phyloP scores from a whole-genome alignment of 345 rosid genomes.

The Zanthoxylum bungeanum region DNA sequence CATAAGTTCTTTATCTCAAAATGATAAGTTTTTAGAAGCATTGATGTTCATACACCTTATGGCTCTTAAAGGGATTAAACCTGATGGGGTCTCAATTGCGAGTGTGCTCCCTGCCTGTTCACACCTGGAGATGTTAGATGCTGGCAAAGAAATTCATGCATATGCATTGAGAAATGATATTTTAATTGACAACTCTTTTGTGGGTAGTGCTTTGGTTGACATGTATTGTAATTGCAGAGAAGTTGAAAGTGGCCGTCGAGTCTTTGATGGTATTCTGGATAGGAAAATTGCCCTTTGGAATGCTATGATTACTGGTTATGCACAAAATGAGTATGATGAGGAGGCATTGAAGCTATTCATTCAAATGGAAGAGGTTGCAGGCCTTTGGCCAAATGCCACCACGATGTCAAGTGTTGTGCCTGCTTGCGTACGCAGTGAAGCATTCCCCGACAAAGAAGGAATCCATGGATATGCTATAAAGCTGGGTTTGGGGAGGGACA shows the following conservation, averaged over 20 bases:
- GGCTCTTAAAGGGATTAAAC: conserved; percentile 58
- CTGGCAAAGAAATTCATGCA: conserved; percentile 83
- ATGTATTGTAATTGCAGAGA: conserved; percentile 82
- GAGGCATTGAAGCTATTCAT: conserved; percentile 67
- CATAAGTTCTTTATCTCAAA: conserved; percentile 66
- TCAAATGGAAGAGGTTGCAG: conserved; percentile 61
- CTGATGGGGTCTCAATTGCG: conserved; percentile 74
- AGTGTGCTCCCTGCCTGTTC: conserved; percentile 92
- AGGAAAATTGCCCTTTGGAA: conserved; percentile 69
- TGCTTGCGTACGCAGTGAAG: conserved; percentile 56
- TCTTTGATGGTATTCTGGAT: conserved; percentile 50
- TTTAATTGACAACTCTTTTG: conserved; percentile 67
- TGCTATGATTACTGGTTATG: conserved; percentile 90
- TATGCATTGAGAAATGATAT: conserved; percentile 64
- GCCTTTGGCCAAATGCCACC: conserved; percentile 68
- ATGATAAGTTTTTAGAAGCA: conserved; percentile 60
- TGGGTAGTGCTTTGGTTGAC: conserved; percentile 89
- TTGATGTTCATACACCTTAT: conserved; percentile 42
- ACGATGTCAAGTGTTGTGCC: conserved; percentile 82
- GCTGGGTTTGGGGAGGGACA: conserved; percentile 53
- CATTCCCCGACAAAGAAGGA: conserved; percentile 56
- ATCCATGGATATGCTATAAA: conserved; percentile 76
- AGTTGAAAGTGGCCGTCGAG: conserved; percentile 58
- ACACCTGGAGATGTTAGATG: conserved; percentile 49
- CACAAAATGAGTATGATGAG: conserved; percentile 62